Evolutionary conservation across 75 land plant genomes (phyloP), one percentile per base, ranked within the genome.

Genomic region (Pinus tabuliformis): DNA sequence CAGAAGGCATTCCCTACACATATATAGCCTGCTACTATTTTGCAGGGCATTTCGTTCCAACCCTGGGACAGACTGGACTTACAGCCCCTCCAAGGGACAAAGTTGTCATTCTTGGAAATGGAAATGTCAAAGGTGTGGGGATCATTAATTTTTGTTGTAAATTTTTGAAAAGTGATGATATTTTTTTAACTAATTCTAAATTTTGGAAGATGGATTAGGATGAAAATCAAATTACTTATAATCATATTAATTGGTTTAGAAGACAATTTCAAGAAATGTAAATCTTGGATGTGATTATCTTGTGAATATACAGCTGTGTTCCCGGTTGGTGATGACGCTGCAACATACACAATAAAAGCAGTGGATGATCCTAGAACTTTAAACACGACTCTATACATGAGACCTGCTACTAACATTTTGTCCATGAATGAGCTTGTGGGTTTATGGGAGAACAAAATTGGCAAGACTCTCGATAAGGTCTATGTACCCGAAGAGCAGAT

Each of bases 11-110:
- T 28, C 89, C 89, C 2, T 59, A 85, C 80, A 88, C 89, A 20
- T 54, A 57, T 59, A 81, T 87, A 14, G 58, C 58, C 13, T 13
- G 39, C 73, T 73, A 74, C 72, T 79, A 57, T 60, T 91, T 88
- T 74, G 80, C 72, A 62, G 82, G 82, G 14, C 79, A 77, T 28
- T 81, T 79, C 60, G 75, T 89, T 72, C 62, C 82, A 39, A 59
- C 18, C 13, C 60, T 89, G 37, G 24, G 77, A 1, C 88, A 86
- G 66, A 73, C 73, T 26, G 86, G 83, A 14, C 73, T 66, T 28
- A 60, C 57, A 56, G 21, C 77, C 18, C 86, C 91, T 22, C 91
- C 91, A 2, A 86, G 88, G 56, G 91, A 86, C 74, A 89, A 89
- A 62, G 77, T 82, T 57, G 76, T 83, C 42, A 84, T 89, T 26